phyloP scores from a whole-genome alignment of 2,329 filamentous ascomycete genomes.

The Fusarium anguioides region DNA sequence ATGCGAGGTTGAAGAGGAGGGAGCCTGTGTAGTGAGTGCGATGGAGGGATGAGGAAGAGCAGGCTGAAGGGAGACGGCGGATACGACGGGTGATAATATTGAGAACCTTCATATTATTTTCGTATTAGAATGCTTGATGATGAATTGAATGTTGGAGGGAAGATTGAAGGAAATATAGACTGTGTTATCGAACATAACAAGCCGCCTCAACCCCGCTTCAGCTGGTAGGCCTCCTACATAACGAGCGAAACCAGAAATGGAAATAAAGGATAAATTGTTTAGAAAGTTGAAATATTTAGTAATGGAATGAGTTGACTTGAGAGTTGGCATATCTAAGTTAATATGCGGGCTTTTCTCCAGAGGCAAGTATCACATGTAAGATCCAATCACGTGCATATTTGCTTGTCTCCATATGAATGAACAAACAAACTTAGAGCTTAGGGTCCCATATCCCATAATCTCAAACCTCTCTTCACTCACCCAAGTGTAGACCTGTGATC shows the following conservation, averaged over 20 bases:
- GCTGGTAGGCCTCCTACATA: constrained; percentile 26
- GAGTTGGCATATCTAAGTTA: too few relatives aligned
- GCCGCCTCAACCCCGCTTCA: neutral
- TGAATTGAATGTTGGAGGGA: fast-evolving
- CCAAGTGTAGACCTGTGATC: too few relatives aligned
- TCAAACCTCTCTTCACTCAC: too few relatives aligned
- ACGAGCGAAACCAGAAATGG: neutral
- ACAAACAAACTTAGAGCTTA: too few relatives aligned
- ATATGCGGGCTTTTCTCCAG: too few relatives aligned
- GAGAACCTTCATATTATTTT: constrained; percentile 29
- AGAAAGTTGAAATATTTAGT: too few relatives aligned
- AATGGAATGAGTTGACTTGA: too few relatives aligned
- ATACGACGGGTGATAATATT: neutral
- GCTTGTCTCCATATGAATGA: too few relatives aligned
- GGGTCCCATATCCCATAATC: too few relatives aligned
- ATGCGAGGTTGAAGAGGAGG: constrained; percentile 69
- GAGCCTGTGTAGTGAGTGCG: constrained; percentile 62
- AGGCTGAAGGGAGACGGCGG: neutral
- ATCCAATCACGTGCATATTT: too few relatives aligned
- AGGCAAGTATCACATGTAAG: too few relatives aligned
- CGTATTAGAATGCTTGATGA: too few relatives aligned
- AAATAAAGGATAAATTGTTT: neutral
- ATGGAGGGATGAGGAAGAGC: constrained; percentile 12
- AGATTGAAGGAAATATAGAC: fast-evolving
- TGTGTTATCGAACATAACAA: neutral